Percentiles rank a stretch among this genome's conserved stretches.
Evolutionary conservation across 495 filamentous ascomycete genomes (phyloP).

Genomic region (Hypoxylon subgilvum): DNA sequence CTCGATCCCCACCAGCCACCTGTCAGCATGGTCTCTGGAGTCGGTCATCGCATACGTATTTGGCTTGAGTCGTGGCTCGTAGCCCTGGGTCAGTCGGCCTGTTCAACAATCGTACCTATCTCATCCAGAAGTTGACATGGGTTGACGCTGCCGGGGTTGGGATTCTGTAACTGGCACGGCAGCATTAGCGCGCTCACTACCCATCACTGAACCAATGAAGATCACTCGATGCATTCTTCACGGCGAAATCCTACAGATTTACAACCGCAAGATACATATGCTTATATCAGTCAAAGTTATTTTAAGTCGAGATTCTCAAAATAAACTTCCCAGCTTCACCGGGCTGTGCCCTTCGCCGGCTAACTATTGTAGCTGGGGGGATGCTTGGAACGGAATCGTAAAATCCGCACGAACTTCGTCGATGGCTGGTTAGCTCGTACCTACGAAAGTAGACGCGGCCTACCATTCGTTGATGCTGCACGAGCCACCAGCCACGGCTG

Average conservation of each 20-base stretch:
- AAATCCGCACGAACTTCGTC: slow-evolving; percentile 3
- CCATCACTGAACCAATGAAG: slow-evolving; percentile 5
- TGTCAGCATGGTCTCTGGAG: background rate
- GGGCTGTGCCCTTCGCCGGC: background rate
- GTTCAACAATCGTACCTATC: background rate
- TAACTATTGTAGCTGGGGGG: background rate
- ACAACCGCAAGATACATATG: slow-evolving; percentile 11
- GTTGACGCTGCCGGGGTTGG: background rate
- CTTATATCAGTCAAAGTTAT: slow-evolving; percentile 11
- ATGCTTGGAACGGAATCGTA: slow-evolving; percentile 5
- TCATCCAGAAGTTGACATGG: background rate
- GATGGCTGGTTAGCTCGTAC: background rate
- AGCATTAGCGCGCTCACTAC: background rate
- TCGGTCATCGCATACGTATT: background rate
- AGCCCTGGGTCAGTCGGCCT: background rate
- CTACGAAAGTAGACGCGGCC: background rate
- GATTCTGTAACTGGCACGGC: slow-evolving; percentile 4
- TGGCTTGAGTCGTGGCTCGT: too few relatives aligned
- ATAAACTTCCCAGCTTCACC: slow-evolving; percentile 13
- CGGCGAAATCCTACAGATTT: slow-evolving; percentile 10
- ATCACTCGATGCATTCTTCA: slow-evolving; percentile 3
- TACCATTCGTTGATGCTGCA: too few relatives aligned
- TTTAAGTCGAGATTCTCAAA: slow-evolving; percentile 7
- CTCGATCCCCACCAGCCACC: slow-evolving; percentile 3
- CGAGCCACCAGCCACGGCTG: too few relatives aligned